phyloP scores from a whole-genome alignment of 108 stramenopile genomes.

The Nannochloropsis gaditana region DNA sequence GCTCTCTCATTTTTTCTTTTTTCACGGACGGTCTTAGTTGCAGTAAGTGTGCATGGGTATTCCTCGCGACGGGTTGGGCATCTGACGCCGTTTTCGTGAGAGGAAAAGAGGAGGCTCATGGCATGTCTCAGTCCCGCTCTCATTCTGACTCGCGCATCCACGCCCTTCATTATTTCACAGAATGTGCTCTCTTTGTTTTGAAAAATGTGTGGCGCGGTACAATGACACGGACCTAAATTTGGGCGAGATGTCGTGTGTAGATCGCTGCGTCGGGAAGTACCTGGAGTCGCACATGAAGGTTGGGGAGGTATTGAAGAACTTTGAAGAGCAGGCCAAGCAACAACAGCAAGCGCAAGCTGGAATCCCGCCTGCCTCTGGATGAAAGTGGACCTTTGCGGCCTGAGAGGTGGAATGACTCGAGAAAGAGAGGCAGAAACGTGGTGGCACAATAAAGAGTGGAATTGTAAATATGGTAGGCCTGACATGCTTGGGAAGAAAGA shows the following conservation, averaged over 20 bases:
- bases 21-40: neutral
- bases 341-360: slow-evolving; percentile 22
- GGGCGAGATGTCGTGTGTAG: slow-evolving; percentile 37
- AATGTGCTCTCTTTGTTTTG: slow-evolving; percentile 25
- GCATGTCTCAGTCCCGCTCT: neutral
- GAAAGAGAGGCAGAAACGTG: too few relatives aligned
- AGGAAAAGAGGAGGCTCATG: too few relatives aligned
- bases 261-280: slow-evolving; percentile 35
- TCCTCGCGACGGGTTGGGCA: too few relatives aligned
- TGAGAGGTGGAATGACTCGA: too few relatives aligned
- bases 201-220: slow-evolving; percentile 33
- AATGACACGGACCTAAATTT: slow-evolving; percentile 29
- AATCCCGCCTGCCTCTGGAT: neutral
- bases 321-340: neutral
- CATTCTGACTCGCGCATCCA: neutral
- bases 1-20: neutral
- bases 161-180: slow-evolving; percentile 1
- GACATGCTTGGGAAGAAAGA: neutral
- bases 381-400: too few relatives aligned
- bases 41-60: too few relatives aligned
- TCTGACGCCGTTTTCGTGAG: too few relatives aligned
- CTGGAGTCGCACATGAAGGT: slow-evolving; percentile 28
- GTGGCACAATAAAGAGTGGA: too few relatives aligned
- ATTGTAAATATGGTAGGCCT: too few relatives aligned
- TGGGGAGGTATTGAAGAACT: slow-evolving; percentile 29